These are phyloP conservation scores for Lactifluus hygrophoroides DNA, from an alignment of 768 basidiomycete genomes.

Conservation along the genomic window DNA sequence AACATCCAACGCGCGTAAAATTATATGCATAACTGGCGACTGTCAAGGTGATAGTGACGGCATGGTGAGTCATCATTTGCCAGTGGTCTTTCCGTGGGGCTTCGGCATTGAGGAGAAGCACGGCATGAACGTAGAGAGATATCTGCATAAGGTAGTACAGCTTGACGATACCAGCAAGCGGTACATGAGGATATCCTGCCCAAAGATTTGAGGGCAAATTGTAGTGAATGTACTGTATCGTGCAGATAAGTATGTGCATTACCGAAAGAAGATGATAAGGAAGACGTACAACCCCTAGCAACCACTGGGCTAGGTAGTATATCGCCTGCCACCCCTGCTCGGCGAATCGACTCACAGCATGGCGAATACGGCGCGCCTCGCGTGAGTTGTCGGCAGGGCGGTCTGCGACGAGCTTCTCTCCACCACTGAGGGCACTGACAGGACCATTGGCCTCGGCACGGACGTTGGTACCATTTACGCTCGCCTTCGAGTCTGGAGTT, in stretches of 20 bases:
- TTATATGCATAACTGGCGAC: slow-evolving; percentile 69
- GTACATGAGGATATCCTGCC: slow-evolving; percentile 75
- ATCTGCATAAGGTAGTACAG: slow-evolving; percentile 82
- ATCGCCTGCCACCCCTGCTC: slow-evolving; percentile 91
- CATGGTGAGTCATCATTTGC: slow-evolving; percentile 95
- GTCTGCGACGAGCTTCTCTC: slow-evolving; percentile 21
- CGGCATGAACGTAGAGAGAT: slow-evolving; percentile 87
- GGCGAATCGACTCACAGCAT: slow-evolving; percentile 78
- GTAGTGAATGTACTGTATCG: slow-evolving; percentile 68
- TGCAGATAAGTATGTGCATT: slow-evolving; percentile 8
- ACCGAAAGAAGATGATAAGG: slow-evolving; percentile 13
- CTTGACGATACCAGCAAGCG: slow-evolving; percentile 74
- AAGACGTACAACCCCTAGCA: slow-evolving; percentile 71
- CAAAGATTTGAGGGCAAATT: slow-evolving; percentile 68
- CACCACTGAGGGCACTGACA: slow-evolving; percentile 31
- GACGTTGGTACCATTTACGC: slow-evolving; percentile 22
- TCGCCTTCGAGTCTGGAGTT: slow-evolving; percentile 17
- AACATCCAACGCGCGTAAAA: slow-evolving; percentile 81
- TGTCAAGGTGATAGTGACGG: slow-evolving; percentile 80
- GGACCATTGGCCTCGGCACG: slow-evolving; percentile 29
- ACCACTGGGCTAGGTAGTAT: slow-evolving; percentile 73
- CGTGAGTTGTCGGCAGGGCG: slow-evolving; percentile 26
- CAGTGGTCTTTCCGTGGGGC: slow-evolving; percentile 84
- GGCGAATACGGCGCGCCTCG: slow-evolving; percentile 53
- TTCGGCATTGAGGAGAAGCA: slow-evolving; percentile 89